Percentiles rank a stretch among this genome's conserved stretches.
phyloP scores from a whole-genome alignment of 2,329 filamentous ascomycete species.

The Fusarium sp. region DNA sequence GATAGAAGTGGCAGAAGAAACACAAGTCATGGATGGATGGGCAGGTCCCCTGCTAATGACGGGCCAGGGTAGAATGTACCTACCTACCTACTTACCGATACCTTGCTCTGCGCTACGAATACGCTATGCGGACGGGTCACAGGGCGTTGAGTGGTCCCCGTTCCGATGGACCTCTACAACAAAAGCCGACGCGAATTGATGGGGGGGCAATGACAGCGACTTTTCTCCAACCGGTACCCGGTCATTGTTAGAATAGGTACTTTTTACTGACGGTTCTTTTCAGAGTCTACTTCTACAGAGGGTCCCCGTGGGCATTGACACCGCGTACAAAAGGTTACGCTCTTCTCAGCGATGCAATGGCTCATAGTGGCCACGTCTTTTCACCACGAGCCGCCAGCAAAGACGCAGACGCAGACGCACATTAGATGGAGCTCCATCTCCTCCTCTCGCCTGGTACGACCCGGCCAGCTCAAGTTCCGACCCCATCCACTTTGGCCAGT shows the following conservation, averaged over 20 bases:
- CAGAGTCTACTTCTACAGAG: neutral
- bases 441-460: constrained; percentile 36
- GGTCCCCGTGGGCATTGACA: neutral
- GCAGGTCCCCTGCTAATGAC: constrained; percentile 30
- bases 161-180: neutral
- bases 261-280: neutral
- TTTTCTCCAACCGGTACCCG: neutral
- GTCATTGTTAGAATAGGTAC: neutral
- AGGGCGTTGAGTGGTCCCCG: constrained; percentile 4
- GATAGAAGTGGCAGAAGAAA: constrained; percentile 21
- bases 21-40: constrained; percentile 5
- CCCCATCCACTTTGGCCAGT: constrained; percentile 17
- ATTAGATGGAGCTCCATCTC: neutral
- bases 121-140: constrained; percentile 10
- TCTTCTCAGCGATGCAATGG: neutral
- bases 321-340: constrained; percentile 1
- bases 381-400: neutral
- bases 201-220: neutral
- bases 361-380: constrained; percentile 22
- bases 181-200: neutral
- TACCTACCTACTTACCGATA: neutral
- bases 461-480: constrained; percentile 41
- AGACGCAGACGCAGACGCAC: neutral
- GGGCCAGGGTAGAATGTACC: neutral
- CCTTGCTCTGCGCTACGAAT: constrained; percentile 12